phyloP scores from a whole-genome alignment of 176 grass and related monocot species.

The Hordeum marinum region DNA sequence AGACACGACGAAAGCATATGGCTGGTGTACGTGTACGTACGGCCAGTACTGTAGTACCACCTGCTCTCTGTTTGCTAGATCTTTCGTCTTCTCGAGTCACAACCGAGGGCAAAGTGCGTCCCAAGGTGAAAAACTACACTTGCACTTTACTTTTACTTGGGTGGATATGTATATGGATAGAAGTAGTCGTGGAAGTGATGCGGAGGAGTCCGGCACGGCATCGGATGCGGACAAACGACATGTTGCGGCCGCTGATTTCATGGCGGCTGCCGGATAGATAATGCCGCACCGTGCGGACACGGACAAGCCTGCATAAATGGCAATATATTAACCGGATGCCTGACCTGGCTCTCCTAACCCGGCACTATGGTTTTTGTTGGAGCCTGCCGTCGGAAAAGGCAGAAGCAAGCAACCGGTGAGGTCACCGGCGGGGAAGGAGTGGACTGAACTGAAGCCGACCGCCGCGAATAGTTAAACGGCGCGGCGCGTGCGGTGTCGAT shows the following conservation, averaged over 20 bases:
- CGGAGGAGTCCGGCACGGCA: neutral
- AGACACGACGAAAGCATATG: neutral
- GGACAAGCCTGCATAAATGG: neutral
- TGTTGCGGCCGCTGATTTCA: constrained; percentile 27
- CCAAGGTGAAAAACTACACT: neutral
- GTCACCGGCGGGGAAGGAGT: neutral
- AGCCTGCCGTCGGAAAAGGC: neutral
- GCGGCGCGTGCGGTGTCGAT: neutral
- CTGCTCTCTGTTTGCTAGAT: neutral
- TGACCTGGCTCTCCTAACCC: neutral
- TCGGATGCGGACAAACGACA: constrained; percentile 4
- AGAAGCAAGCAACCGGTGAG: constrained; percentile 2
- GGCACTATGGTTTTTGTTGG: neutral
- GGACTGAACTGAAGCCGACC: neutral
- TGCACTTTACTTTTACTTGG: neutral
- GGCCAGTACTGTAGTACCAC: neutral
- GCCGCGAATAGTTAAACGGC: neutral
- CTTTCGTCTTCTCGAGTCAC: neutral
- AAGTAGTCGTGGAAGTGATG: neutral
- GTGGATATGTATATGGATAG: neutral
- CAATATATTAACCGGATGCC: neutral
- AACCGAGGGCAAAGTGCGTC: too few species aligned
- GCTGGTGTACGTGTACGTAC: neutral
- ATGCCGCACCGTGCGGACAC: neutral
- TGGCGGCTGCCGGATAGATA: constrained; percentile 29